A percentile compares a stretch with the other conserved stretches of the same genome.
Evolutionary conservation across 495 filamentous ascomycete genomes (phyloP).

Genomic region (Aspergillus hancockii): DNA sequence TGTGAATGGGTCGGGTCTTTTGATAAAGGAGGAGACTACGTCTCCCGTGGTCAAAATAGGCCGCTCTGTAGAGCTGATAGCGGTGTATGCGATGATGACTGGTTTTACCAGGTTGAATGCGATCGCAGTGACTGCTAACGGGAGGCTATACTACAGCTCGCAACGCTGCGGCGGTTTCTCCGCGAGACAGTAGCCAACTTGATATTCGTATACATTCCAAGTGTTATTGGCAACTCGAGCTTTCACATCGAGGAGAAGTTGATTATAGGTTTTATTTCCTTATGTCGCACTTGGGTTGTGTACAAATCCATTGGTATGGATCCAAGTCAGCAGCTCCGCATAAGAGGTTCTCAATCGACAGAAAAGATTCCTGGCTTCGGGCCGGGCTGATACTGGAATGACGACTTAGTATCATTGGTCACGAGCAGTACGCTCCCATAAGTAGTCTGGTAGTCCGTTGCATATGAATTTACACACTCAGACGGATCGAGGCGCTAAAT

Average conservation of each 20-base stretch:
- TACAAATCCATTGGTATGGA: neutral
- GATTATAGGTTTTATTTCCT: neutral
- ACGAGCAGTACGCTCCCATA: constrained; percentile 14
- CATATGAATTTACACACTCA: constrained; percentile 20
- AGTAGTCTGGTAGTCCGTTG: constrained; percentile 4
- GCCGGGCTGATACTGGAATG: neutral
- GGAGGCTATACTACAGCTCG: constrained; percentile 42
- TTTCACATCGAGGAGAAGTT: neutral
- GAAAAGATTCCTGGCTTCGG: neutral
- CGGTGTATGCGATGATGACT: constrained; percentile 30
- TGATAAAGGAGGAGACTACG: constrained; percentile 50
- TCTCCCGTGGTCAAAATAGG: constrained; percentile 54
- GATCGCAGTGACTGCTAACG: constrained; percentile 29
- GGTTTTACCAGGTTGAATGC: constrained; percentile 39
- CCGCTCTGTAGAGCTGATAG: constrained; percentile 23
- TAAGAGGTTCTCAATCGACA: neutral
- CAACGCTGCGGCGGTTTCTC: constrained; percentile 32
- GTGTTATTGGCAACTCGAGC: neutral
- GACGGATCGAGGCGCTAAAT: neutral
- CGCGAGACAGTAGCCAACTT: constrained; percentile 44
- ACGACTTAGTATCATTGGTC: constrained; percentile 8
- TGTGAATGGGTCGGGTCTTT: constrained; percentile 39
- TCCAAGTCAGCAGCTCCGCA: neutral
- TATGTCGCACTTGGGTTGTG: neutral
- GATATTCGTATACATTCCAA: constrained; percentile 5